phyloP scores from a whole-genome alignment of 1,139 yeast species.

The Diutina pseudorugosa region DNA sequence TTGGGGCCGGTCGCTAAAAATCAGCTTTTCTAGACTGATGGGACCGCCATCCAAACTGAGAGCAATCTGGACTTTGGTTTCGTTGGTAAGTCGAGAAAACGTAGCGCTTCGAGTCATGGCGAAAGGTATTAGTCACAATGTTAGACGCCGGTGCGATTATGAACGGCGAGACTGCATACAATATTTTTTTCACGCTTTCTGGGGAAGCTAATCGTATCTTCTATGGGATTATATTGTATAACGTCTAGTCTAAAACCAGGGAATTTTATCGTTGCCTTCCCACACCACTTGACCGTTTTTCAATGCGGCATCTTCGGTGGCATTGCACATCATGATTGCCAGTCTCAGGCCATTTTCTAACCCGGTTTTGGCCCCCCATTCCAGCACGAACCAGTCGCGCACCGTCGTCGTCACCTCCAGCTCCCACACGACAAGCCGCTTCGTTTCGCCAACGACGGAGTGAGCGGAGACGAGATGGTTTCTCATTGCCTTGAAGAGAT shows the following conservation, averaged over 20 bases:
- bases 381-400: neutral
- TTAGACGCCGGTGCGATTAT: neutral
- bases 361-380: neutral
- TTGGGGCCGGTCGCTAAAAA: conserved; percentile 25
- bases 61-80: conserved; percentile 84
- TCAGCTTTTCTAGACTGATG: conserved; percentile 45
- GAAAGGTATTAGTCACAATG: neutral
- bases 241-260: neutral
- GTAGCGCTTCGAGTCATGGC: conserved; percentile 24
- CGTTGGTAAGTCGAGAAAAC: conserved; percentile 71
- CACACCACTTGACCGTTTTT: neutral
- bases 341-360: conserved; percentile 1
- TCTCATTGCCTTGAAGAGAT: neutral
- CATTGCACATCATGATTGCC: neutral
- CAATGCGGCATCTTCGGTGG: neutral
- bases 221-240: neutral
- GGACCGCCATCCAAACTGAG: conserved; percentile 77
- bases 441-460: neutral
- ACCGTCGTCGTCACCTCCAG: neutral
- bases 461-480: neutral
- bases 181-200: neutral
- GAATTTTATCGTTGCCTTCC: conserved; percentile 3
- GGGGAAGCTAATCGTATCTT: neutral
- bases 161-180: neutral
- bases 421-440: neutral